Conservation (phyloP, 345 rosid genomes). For the Brassica nigra region DNA sequence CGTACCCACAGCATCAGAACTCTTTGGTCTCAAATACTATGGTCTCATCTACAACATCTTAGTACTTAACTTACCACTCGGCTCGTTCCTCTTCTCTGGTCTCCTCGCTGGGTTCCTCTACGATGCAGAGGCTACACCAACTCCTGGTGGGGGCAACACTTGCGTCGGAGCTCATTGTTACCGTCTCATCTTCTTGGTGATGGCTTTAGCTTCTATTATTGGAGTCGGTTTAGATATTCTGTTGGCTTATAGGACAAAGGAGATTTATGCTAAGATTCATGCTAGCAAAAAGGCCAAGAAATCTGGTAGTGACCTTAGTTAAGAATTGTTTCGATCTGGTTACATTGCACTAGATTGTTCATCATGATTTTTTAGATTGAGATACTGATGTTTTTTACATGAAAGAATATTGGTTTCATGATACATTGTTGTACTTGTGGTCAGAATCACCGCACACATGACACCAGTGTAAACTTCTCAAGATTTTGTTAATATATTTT, state of each 20-base stretch:
- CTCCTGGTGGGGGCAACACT: constrained; percentile 81
- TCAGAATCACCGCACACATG: neutral
- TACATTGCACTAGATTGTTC: neutral
- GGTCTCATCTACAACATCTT: constrained; percentile 86
- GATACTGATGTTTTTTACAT: neutral
- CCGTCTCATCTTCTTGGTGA: constrained; percentile 67
- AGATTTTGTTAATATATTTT: neutral
- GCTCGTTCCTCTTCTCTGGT: constrained; percentile 93
- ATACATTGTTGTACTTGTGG: neutral
- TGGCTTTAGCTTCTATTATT: constrained; percentile 63
- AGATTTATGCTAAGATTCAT: constrained; percentile 58
- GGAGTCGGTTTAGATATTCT: constrained; percentile 75
- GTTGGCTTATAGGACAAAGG: constrained; percentile 63
- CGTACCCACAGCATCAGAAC: constrained; percentile 89
- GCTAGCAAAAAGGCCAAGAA: constrained; percentile 54
- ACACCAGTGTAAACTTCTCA: neutral
- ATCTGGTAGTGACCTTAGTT: constrained; percentile 30
- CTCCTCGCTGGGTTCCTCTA: constrained; percentile 82
- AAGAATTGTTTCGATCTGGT: neutral
- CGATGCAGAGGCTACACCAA: constrained; percentile 74
- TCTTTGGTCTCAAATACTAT: constrained; percentile 86
- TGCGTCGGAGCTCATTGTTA: constrained; percentile 92
- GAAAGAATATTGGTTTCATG: neutral
- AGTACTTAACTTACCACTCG: constrained; percentile 90
- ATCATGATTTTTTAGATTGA: neutral